phyloP scores from a whole-genome alignment of 257 asterid species.

The Solanum pennellii region DNA sequence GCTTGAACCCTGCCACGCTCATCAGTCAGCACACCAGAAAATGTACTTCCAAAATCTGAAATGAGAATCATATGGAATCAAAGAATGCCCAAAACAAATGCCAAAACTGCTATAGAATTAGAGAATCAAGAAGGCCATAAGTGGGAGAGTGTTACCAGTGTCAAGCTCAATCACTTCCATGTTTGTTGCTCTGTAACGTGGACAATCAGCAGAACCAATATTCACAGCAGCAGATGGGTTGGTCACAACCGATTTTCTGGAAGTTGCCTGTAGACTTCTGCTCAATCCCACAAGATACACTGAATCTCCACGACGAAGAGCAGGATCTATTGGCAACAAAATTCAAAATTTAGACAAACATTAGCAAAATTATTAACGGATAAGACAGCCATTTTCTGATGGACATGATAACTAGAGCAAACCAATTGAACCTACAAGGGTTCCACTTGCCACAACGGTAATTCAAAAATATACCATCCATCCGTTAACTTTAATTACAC shows the following conservation, averaged over 20 bases:
- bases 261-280: constrained; percentile 91
- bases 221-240: constrained; percentile 89
- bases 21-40: constrained; percentile 97
- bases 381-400: neutral
- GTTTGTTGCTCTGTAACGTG: constrained; percentile 93
- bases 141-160: constrained; percentile 44
- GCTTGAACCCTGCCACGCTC: constrained; percentile 94
- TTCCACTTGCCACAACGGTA: neutral
- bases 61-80: constrained; percentile 6
- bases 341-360: neutral
- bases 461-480: neutral
- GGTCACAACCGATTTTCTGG: constrained; percentile 88
- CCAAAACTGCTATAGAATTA: neutral
- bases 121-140: neutral
- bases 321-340: constrained; percentile 51
- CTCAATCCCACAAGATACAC: constrained; percentile 91
- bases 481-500: neutral
- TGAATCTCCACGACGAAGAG: constrained; percentile 94
- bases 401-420: neutral
- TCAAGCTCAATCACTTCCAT: constrained; percentile 98
- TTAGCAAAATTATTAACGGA: neutral
- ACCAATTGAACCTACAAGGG: neutral
- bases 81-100: constrained; percentile 5
- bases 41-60: constrained; percentile 87
- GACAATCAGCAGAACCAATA: constrained; percentile 86